Evolutionary conservation across 179 eudicot genomes (phyloP), one percentile per base, ranked within the genome.

Genomic region (Carnegiea gigantea): DNA sequence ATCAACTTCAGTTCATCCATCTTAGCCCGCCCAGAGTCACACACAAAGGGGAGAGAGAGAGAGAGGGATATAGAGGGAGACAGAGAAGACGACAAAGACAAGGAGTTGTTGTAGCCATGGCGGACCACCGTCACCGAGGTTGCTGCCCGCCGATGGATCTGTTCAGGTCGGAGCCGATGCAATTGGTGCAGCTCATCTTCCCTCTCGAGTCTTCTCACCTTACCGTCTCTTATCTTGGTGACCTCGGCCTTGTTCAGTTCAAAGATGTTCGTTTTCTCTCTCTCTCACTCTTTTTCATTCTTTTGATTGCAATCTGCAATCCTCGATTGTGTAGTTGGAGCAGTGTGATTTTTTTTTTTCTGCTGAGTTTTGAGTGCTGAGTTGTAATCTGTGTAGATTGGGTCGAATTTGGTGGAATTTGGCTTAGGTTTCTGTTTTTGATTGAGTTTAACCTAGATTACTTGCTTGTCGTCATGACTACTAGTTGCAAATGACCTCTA

Each of bases 81-180:
- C 64, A 80, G 38, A 67, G 12, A 49, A 4, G 14, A 5, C 21
- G 23, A 76, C 5, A 67, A 12, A 70, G 59, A 14, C 60, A 76
- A 82, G n/a, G n/a, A 57, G 23, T 12, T 13, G 62, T 12, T 13
- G 57, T 72, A 64, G 86, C 86, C 90, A 88, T 70, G 75, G 90
- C 82, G 68, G 85, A 75, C 36, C 71, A 75, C 15, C 76, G 85
- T 2, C 86, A 84, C 23, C 86, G 93, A 62, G 86, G 86, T 4
- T 90, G 95, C 80, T 92, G 90, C 78, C 93, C 93, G 70, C 86
- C 92, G 64, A 90, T 94, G 95, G 98, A 94, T 93, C 95, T 94
- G 84, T 46, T 93, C 84, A 87, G 97, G 70, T 93, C 98, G 15
- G 95, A 94, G 80, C 77, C 91, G 86, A 94, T 94, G 98, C 97